A percentile compares a stretch with the other conserved stretches of the same genome.
These are phyloP conservation scores for Rhizopus microsporus DNA, from an alignment of 371 early-diverging fungal genomes.

Conservation along the genomic window DNA sequence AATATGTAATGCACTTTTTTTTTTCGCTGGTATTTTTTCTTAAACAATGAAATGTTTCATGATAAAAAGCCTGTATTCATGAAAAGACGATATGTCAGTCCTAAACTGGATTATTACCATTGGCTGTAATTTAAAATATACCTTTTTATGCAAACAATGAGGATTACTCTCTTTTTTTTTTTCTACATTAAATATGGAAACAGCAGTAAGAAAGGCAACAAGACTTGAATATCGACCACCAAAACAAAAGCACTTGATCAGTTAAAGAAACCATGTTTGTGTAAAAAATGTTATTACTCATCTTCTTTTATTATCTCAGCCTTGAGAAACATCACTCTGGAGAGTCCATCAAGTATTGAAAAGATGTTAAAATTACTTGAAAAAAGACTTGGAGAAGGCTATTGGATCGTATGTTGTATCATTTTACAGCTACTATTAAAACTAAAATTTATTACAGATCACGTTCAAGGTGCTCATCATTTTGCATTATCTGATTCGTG, in stretches of 20 bases:
- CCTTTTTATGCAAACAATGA: no score
- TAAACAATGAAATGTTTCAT: no score
- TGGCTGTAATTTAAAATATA: no score
- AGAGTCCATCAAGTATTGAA: constrained; percentile 38
- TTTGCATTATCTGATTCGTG: constrained; percentile 81
- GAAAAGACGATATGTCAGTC: no score
- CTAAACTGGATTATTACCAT: no score
- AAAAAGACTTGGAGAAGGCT: constrained; percentile 64
- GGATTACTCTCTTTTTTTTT: neutral
- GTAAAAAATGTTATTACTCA: constrained; percentile 10
- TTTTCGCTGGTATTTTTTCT: no score
- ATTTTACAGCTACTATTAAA: no score
- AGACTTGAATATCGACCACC: constrained; percentile 73
- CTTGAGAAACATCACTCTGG: constrained; percentile 47
- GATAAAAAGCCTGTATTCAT: no score
- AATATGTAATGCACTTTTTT: no score
- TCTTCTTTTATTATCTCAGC: constrained; percentile 39
- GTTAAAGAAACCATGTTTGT: constrained; percentile 41
- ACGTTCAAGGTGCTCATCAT: constrained; percentile 86
- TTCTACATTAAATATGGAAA: constrained; percentile 55
- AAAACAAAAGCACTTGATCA: constrained; percentile 82
- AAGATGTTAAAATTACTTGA: constrained; percentile 63
- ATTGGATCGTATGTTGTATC: constrained; percentile 71
- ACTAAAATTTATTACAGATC: constrained; percentile 49
- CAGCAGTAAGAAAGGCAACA: constrained; percentile 81